Evolutionary conservation across 2,329 filamentous ascomycete genomes (phyloP), one percentile per base, ranked within the genome.

Genomic region (Fusarium solani-melongenae): DNA sequence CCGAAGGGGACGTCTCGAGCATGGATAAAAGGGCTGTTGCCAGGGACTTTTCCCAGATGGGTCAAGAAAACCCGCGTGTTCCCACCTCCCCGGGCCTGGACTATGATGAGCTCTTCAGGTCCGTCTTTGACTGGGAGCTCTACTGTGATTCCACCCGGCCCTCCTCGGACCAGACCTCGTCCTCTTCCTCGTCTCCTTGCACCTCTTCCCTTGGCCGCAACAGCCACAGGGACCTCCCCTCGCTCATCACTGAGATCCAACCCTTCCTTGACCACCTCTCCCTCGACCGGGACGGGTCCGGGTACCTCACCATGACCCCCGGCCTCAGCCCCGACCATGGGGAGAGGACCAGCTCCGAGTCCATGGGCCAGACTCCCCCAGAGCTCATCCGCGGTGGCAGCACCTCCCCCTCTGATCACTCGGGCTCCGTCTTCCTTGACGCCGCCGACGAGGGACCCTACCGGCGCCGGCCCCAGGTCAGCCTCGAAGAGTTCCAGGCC

Each of bases 351-450:
- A 76, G 77, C 62, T 82, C 82, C 36, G 82, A 82, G 74, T 82
- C 81, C 77, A 82, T 81, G 58, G 79, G 79, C 58, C 80, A 81
- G 74, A 82, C 81, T 67, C 81, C 82, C 41, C 82, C 82, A 8
- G 82, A 81, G 31, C 81, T 84, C 62, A 74, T 83, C 64, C 80
- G 78, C 58, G 81, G 80, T 64, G 82, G 81, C 17, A 84, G 82
- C 74, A 79, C 81, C 55, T 84, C 82, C 44, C 82, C 82, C n/a
- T 84, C 82, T 22, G 82, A 83, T 67, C 80, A 82, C 74, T 83
- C 82, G 17, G 81, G 79, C 62, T 82, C 82, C 49, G 61, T 80
- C 74, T 78, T 79, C 69, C 70, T 80, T 31, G 81, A 82, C 31
- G 75, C 78, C 51, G 57, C 73, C 34, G 79, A 81, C 22, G 80